Base-by-base conservation (phyloP, 1,284 basidiomycete species). In the Porogramme epimiltina region DNA sequence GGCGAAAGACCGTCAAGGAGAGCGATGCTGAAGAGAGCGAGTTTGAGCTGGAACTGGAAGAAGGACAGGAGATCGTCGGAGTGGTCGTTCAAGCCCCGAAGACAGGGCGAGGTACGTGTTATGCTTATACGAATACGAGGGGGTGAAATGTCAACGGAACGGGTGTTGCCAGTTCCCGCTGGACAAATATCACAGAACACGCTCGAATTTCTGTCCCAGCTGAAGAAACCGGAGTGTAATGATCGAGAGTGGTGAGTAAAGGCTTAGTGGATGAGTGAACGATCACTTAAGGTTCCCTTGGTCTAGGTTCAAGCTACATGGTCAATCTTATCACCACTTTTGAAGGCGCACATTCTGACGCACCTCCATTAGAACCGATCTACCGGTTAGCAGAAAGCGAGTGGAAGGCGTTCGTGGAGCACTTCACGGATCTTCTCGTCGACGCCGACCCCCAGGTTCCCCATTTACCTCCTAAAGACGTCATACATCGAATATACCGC, bases 171-270 rank as follows among this genome's bases (percentile, higher is more conserved):
- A 92, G 94, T 93, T 0, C 88, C 93, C 0, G 79, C 89, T 5
- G 94, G 94, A 2, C 85, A 87, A 64, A 85, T 97, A 64, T 95
- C 93, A 2, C 75, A 83, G 59, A 94, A 95, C 62, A 91, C 90
- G 1, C 68, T 97, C 26, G 73, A 89, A 62, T 96, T 96, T 66
- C 70, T 96, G 53, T 69, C 64, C 5, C 76, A 87, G 42, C 73
- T 97, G 41, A 77, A 79, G 62, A 82, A 91, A 57, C 90, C 91
- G 1, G 77, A 81, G 44, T 86, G 82, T 61, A 97, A 97, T 56
- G 91, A 96, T 63, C 80, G 94, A 15, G 84, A 92, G 66, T 97
- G 94, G 93, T 90, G 55, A 38, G 79, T 66, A 5, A n/a, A n/a
- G n/a, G n/a, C n/a, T n/a, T n/a, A n/a, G n/a, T n/a, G n/a, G n/a